Evolutionary conservation across 1,284 basidiomycete species (phyloP), one percentile per base, ranked within the genome.

Genomic region (Rhodofomes roseus): DNA sequence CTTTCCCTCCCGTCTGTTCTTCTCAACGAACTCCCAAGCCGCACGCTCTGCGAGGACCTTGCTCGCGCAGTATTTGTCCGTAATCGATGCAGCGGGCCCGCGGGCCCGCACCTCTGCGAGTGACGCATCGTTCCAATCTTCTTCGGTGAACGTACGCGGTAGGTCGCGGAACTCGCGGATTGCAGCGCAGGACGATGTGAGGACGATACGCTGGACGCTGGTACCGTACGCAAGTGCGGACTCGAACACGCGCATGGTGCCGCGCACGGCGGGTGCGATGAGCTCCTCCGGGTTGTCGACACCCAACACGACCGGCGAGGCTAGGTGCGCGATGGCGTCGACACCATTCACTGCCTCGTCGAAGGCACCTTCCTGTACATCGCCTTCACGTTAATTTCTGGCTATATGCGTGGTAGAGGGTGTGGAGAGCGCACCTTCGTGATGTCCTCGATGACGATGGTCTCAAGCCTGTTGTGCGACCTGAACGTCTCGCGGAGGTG

Each of bases 31-130:
- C 52, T 81, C 76, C 83, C 82, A 86, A 1, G 81, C 81, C 22
- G 76, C 77, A 64, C 72, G 75, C 70, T 93, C 90, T 1, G 90
- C 88, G 1, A 92, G 74, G 2, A 81, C 82, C 76, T 93, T 92
- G 22, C 80, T 82, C 18, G 79, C 81, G 55, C 76, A 71, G 67
- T 89, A 89, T 65, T 81, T 84, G 50, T 71, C 66, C 5, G 70
- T 58, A 3, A 63, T 65, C 1, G 71, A 51, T 0, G 84, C 80
- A 7, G 78, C 75, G 16, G 68, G 69, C 8, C 86, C 85, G 51
- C 81, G 76, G 63, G 80, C 71, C 65, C 80, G 76, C 23, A 87
- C 76, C 39, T 79, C 73, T 20, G 77, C 68, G 14, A 81, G 71
- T 2, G 80, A 76, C 18, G 77, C 73, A 6, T 81, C 70, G 74